Evolutionary conservation across 169 alveolate species (phyloP), one percentile per base, ranked within the genome.

Genomic region (Cryptosporidium felis): DNA sequence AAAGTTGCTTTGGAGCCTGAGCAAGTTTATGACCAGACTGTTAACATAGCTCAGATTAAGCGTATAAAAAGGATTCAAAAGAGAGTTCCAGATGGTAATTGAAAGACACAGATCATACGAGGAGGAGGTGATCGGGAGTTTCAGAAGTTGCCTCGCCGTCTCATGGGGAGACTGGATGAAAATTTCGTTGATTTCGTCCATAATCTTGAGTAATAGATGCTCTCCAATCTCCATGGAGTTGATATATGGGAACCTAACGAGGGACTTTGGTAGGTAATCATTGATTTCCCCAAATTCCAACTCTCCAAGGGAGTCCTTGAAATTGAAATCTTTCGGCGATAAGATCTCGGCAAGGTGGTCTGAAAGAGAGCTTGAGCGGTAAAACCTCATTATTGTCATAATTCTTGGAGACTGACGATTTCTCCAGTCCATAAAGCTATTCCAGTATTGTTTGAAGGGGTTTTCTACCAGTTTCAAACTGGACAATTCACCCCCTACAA

Each of bases 81-180:
- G 41, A 6, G 51, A 49, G 32, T 74, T 74, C 85, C 85, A 74
- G 26, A 74, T 53, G 2, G 74, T 38, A 14, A 74, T 53, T 2
- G 85, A 53, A 9, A 74, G 23, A 34, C 85, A 74, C 3, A 74
- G 6, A 53, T 74, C 85, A 56, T 74, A 74, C 16, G 85, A 74
- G 3, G 74, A 21, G 18, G 85, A 16, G 9, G 53, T 74, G 2
- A 74, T 44, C 2, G 85, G 85, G 18, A 74, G 9, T 23, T 74
- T 74, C 38, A 74, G 41, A 38, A 74, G 14, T 53, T 74, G 85
- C 12, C 85, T 60, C 18, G 85, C 85, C 32, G 85, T 40, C 30
- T 74, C 85, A 53, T 51, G 56, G 14, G 85, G 85, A 12, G 49
- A 53, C 28, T 74, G 74, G 41, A 56, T 49, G 56, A 74, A 74